These are phyloP conservation scores for Phytophthora ohioensis DNA, from an alignment of 352 stramenopile genomes.

Conservation along the genomic window DNA sequence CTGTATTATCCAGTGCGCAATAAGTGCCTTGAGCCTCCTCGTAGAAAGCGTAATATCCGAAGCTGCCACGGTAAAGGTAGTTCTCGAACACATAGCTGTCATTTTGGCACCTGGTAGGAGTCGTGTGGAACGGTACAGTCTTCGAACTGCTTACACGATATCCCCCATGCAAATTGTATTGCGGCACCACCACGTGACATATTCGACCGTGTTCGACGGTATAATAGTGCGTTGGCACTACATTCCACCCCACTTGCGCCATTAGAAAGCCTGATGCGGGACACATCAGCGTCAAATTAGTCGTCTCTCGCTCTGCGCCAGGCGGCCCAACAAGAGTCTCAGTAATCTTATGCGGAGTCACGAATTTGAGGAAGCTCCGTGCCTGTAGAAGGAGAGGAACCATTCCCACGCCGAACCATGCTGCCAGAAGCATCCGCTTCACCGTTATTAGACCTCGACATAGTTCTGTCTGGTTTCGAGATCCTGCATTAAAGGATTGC, in stretches of 20 bases:
- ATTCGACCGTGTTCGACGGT: background rate
- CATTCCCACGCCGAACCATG: slow-evolving; percentile 15
- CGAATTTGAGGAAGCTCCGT: slow-evolving; percentile 25
- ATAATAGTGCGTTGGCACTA: slow-evolving; percentile 28
- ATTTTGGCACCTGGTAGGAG: slow-evolving; percentile 1
- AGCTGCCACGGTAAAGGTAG: slow-evolving; percentile 22
- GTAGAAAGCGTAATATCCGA: slow-evolving; percentile 28
- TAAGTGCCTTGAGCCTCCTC: slow-evolving; percentile 23
- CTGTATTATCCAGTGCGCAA: slow-evolving; percentile 19
- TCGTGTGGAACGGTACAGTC: slow-evolving; percentile 2
- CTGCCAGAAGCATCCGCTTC: slow-evolving; percentile 12
- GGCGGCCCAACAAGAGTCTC: background rate
- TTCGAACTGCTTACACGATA: slow-evolving; percentile 10
- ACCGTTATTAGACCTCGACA: background rate
- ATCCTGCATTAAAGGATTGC: background rate
- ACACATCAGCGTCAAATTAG: slow-evolving; percentile 13
- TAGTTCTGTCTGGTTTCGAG: background rate
- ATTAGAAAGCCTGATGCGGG: slow-evolving; percentile 21
- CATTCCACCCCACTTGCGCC: slow-evolving; percentile 31
- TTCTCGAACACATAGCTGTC: slow-evolving; percentile 19
- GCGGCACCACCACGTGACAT: slow-evolving; percentile 25
- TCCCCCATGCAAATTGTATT: slow-evolving; percentile 24
- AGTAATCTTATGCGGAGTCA: slow-evolving; percentile 18
- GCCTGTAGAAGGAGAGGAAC: slow-evolving; percentile 23
- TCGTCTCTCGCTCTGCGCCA: background rate